Conservation (phyloP, 441 rosid genomes). For the Manihot esculenta region DNA sequence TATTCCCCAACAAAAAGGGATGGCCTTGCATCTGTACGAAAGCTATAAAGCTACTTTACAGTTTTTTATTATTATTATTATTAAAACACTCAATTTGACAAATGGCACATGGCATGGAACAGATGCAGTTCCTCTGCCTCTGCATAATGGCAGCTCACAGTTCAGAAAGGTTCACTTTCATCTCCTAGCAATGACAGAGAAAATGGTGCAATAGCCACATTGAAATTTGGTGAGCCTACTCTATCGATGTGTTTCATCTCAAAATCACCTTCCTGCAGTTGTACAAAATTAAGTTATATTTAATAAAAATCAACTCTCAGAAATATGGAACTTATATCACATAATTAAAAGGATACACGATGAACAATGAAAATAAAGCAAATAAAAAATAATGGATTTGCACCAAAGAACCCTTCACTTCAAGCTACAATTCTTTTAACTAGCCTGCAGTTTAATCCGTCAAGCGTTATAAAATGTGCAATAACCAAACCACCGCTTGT, state of each 20-base stretch:
- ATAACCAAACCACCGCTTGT: background rate
- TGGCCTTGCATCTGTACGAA: background rate
- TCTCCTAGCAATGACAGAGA: constrained; percentile 58
- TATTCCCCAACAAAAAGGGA: background rate
- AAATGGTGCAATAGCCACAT: constrained; percentile 65
- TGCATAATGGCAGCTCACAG: background rate
- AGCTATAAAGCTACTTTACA: constrained; percentile 20
- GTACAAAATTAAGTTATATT: background rate
- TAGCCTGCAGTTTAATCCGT: too few relatives aligned
- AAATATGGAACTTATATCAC: background rate
- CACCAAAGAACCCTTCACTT: too few relatives aligned
- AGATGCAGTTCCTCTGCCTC: constrained; percentile 2
- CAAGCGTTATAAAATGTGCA: background rate
- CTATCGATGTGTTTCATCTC: constrained; percentile 73
- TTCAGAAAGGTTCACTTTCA: constrained; percentile 41
- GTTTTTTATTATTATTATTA: too few relatives aligned
- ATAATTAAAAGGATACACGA: background rate
- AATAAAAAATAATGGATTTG: background rate
- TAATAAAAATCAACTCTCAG: background rate
- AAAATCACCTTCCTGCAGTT: constrained; percentile 69
- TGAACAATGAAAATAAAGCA: background rate
- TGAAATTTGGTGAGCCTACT: constrained; percentile 50
- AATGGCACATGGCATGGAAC: constrained; percentile 6
- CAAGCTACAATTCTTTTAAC: too few relatives aligned
- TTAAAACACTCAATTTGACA: constrained; percentile 13